Conservation (phyloP, 371 early-diverging fungal genomes). For the Neoconidiobolus thromboides region DNA sequence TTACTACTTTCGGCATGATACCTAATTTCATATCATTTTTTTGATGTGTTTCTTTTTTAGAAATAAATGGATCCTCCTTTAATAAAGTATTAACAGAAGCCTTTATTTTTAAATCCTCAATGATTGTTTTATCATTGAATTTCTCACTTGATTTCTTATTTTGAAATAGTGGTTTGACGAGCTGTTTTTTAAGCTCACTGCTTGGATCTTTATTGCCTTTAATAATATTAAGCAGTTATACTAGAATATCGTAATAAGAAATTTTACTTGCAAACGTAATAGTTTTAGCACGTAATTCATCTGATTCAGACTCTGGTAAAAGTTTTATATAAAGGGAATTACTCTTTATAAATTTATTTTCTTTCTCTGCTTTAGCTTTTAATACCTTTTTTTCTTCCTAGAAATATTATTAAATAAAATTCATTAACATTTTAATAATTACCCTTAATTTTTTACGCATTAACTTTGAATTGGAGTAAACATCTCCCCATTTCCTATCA, state of each 20-base stretch:
- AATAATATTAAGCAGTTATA: no score
- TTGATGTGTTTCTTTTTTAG: no score
- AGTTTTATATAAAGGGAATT: slow-evolving; percentile 11
- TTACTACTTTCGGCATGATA: no score
- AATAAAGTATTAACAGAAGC: no score
- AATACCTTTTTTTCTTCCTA: background rate
- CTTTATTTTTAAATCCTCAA: no score
- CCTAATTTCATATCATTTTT: no score
- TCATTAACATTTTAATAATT: background rate
- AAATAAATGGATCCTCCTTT: no score
- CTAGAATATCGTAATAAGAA: background rate
- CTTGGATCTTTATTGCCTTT: no score
- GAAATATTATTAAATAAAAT: background rate
- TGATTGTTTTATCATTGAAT: no score
- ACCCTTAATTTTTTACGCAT: slow-evolving; percentile 52
- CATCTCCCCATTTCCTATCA: slow-evolving; percentile 53
- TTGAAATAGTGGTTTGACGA: no score
- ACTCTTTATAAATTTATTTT: slow-evolving; percentile 11
- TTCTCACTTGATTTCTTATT: no score
- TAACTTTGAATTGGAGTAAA: slow-evolving; percentile 46
- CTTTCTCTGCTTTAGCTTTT: slow-evolving; percentile 10
- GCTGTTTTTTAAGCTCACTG: no score
- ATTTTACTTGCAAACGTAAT: slow-evolving; percentile 10
- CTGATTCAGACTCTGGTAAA: slow-evolving; percentile 12
- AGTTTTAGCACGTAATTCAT: slow-evolving; percentile 7